Conservation (phyloP, 129 eudicot species). For the Chrysanthemum makinoi region DNA sequence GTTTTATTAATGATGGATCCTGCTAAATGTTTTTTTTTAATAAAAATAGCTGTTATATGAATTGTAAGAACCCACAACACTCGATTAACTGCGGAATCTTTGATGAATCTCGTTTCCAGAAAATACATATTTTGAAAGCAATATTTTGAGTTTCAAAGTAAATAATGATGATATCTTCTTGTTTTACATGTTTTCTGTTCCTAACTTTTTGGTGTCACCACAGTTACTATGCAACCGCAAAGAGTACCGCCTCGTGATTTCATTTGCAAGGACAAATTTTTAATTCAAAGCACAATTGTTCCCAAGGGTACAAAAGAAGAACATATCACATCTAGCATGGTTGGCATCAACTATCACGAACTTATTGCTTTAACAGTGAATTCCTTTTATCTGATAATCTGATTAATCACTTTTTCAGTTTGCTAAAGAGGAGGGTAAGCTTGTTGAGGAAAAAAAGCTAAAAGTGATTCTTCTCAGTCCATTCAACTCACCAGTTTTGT, state of each 20-base stretch:
- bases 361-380: conserved; percentile 12
- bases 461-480: conserved; percentile 61
- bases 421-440: conserved; percentile 46
- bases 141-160: conserved; percentile 9
- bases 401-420: conserved; percentile 43
- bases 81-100: background rate
- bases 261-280: conserved; percentile 66
- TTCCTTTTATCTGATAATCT: conserved; percentile 9
- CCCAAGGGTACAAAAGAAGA: conserved; percentile 46
- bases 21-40: too few species aligned
- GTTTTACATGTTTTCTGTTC: background rate
- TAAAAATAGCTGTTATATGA: too few species aligned
- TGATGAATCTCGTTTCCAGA: conserved; percentile 14
- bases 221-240: conserved; percentile 62
- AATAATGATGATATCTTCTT: conserved; percentile 7
- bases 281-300: conserved; percentile 53
- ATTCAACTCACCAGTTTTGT: conserved; percentile 48
- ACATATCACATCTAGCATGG: conserved; percentile 45
- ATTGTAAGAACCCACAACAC: too few species aligned
- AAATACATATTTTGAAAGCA: background rate
- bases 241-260: conserved; percentile 41
- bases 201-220: conserved; percentile 21
- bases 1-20: background rate
- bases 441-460: conserved; percentile 57
- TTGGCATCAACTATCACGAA: conserved; percentile 20